phyloP scores from a whole-genome alignment of 371 early-diverging fungal genomes.

The Phascolomyces articulosus region DNA sequence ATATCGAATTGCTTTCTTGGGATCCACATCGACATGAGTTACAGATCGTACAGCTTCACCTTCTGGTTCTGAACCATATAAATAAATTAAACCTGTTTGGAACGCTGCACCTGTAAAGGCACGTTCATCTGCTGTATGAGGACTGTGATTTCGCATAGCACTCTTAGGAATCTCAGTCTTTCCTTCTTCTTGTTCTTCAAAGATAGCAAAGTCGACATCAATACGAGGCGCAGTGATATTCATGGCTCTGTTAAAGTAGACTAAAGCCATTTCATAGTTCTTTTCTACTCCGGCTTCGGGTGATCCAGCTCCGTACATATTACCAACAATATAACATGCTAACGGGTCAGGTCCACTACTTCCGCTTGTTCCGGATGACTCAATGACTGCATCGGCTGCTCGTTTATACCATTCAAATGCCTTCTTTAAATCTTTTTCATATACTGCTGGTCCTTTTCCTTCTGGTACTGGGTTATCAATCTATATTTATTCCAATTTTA shows the following conservation, averaged over 20 bases:
- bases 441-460: background rate
- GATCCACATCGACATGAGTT: conserved; percentile 37
- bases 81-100: conserved; percentile 50
- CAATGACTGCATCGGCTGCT: conserved; percentile 40
- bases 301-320: conserved; percentile 44
- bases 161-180: conserved; percentile 40
- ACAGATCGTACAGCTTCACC: conserved; percentile 40
- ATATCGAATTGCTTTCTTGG: conserved; percentile 46
- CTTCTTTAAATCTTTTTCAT: conserved; percentile 39
- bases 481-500: background rate
- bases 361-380: conserved; percentile 24
- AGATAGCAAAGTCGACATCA: conserved; percentile 40
- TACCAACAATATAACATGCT: conserved; percentile 51
- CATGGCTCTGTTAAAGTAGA: conserved; percentile 53
- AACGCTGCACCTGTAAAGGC: conserved; percentile 53
- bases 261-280: conserved; percentile 43
- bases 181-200: conserved; percentile 27
- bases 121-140: conserved; percentile 45
- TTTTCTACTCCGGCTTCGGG: conserved; percentile 46
- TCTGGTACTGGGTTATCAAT: conserved; percentile 2
- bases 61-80: conserved; percentile 46
- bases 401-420: conserved; percentile 52
- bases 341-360: conserved; percentile 45
- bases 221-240: conserved; percentile 47
- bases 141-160: conserved; percentile 39